Base-by-base conservation (phyloP, 352 stramenopile genomes). In the Globisporangium emineosum region DNA sequence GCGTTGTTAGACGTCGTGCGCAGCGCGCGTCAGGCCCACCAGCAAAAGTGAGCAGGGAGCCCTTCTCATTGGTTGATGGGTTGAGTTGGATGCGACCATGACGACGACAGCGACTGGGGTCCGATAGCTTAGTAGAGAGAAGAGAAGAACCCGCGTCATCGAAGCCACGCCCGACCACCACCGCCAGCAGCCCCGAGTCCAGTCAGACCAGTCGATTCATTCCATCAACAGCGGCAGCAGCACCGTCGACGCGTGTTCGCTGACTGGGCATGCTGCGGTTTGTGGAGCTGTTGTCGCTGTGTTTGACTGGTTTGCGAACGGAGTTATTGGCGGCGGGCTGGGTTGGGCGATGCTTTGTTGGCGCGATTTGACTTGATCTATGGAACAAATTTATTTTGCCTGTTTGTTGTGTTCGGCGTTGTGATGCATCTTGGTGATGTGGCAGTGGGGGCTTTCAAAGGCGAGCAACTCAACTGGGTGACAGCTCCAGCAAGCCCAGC, bases 1-100 rank as follows among this genome's bases (percentile, higher is more conserved):
- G 72, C 79, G 32, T 80, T 98, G 69, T 80, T 98, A 65, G 78
- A 97, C 69, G 75, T 90, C 71, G 83, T 91, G 65, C 81, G 78
- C 50, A 89, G 75, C 66, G 84, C 84, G 60, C 80, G 80, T 63
- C 77, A 83, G 70, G 79, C 79, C 60, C 79, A 90, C 70, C 72
- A 83, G 71, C 66, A 83, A 56, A 80, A 88, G 76, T 88, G 60
- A 70, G 40, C 21, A 47, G 17, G 40, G 0, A 2, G n/a, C 6
- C 37, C 6, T 47, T 47, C 40, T 47, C 6, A 21, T 47, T 8
- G n/a, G 40, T 47, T 23, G 40, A 47, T 23, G 40, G 40, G 35
- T 37, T 45, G 25, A 43, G 53, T 59, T 30, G 29, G 42, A 23
- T 7, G 51, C 29, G 45, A 29, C 45, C 15, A 47, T 17, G 21